Percentiles rank a stretch among this genome's conserved stretches.
phyloP scores from a whole-genome alignment of 2,329 filamentous ascomycete genomes.

The Aspergillus costaricaensis region DNA sequence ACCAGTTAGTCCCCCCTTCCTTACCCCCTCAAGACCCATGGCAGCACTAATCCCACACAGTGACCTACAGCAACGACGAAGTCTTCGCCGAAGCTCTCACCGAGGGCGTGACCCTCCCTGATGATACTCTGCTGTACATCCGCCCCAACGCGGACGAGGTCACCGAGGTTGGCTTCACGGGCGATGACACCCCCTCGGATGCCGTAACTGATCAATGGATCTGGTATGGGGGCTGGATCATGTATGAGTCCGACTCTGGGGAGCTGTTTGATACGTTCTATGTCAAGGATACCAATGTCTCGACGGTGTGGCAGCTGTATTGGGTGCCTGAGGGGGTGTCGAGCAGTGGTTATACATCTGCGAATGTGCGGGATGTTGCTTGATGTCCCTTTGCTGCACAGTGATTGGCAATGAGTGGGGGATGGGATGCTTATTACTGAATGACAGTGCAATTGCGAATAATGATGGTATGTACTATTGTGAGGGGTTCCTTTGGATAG shows the following conservation, averaged over 20 bases:
- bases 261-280: background rate
- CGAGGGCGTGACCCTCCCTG: background rate
- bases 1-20: background rate
- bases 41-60: background rate
- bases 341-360: background rate
- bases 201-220: background rate
- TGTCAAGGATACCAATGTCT: background rate
- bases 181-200: background rate
- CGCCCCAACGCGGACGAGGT: background rate
- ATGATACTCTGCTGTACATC: background rate
- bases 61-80: background rate
- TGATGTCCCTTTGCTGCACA: no score
- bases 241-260: background rate
- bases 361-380: background rate
- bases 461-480: no score
- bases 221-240: background rate
- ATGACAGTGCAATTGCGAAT: no score
- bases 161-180: background rate
- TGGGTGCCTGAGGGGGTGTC: background rate
- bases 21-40: rapidly evolving
- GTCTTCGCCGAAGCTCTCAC: background rate
- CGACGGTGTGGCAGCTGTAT: background rate
- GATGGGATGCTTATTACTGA: no score
- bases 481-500: no score
- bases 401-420: background rate